These are phyloP conservation scores for Phytopythium sindhum DNA, from an alignment of 352 stramenopile species.

Conservation along the genomic window DNA sequence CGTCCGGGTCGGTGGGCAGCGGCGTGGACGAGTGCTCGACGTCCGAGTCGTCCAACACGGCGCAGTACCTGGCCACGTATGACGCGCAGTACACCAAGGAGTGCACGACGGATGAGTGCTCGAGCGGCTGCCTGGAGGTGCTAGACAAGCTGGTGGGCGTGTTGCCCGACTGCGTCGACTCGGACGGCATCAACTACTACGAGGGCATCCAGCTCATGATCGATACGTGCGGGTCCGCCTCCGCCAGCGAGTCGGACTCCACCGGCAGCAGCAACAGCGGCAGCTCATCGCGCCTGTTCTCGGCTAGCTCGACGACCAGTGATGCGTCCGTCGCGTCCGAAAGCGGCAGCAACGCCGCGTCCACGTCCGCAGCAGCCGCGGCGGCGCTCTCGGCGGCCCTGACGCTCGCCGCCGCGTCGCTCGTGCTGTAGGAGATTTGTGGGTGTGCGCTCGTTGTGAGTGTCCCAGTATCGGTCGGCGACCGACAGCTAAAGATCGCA, in stretches of 20 bases:
- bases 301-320: too few relatives aligned
- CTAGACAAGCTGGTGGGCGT: neutral
- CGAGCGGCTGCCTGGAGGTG: conserved; percentile 1
- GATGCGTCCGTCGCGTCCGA: neutral
- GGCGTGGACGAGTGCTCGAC: neutral
- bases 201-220: conserved; percentile 1
- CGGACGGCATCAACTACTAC: conserved; percentile 7
- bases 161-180: conserved; percentile 4
- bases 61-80: neutral
- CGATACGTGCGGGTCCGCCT: neutral
- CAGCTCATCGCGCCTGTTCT: neutral
- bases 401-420: neutral
- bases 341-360: neutral
- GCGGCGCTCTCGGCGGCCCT: neutral
- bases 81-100: conserved; percentile 1
- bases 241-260: neutral
- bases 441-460: too few relatives aligned
- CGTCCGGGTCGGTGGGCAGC: neutral
- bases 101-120: conserved; percentile 1
- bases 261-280: neutral
- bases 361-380: neutral
- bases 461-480: neutral
- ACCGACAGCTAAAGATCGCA: neutral
- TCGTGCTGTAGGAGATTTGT: conserved; percentile 6
- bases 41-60: conserved; percentile 1